Base-by-base conservation (phyloP, 1,284 basidiomycete genomes). In the Xerocomus nothofagi region DNA sequence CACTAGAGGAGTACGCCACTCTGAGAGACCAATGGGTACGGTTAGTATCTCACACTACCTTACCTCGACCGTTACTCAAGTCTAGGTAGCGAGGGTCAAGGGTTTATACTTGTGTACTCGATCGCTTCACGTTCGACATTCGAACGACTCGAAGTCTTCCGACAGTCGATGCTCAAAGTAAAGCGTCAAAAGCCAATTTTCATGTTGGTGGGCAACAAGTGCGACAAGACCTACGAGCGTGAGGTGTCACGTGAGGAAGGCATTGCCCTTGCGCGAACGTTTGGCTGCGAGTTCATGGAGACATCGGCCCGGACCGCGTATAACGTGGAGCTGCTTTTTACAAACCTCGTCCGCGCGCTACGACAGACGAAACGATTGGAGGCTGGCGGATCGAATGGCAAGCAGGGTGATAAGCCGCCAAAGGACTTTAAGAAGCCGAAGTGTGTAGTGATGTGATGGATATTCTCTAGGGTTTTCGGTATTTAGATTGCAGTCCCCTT, bases 21-120 rank as follows among this genome's bases (percentile, higher is more conserved):
- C 82, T 99, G 67, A 86, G 97, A 58, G 96, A 99, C 77, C 96
- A 99, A 72, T 99, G 97, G 93, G 97, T 99, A 60, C 84, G 91
- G 91, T 93, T 56, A 69, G 88, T 78, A 44, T 39, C 43, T 27
- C 38, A 39, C 31, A 29, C 17, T 30, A 23, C 37, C 33, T 18
- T 43, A 38, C 12, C 39, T 51, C 51, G 36, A 38, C 50, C 54
- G 44, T 56, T 39, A 43, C 54, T 55, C 38, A 56, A 47, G 20
- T 29, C 26, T 21, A 14, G 0, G 74, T 24, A 94, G 96, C 44
- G 97, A 98, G 70, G 96, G 97, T 55, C 94, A 99, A 75, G 97
- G 96, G 10, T 99, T 99, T 74, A 88, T 99, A 57, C 83, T 99
- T 51, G 97, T 99, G 50, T 99, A 99, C 75, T 97, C 93, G 45